phyloP scores from a whole-genome alignment of 768 basidiomycete species.

The Serpula lacrymans region DNA sequence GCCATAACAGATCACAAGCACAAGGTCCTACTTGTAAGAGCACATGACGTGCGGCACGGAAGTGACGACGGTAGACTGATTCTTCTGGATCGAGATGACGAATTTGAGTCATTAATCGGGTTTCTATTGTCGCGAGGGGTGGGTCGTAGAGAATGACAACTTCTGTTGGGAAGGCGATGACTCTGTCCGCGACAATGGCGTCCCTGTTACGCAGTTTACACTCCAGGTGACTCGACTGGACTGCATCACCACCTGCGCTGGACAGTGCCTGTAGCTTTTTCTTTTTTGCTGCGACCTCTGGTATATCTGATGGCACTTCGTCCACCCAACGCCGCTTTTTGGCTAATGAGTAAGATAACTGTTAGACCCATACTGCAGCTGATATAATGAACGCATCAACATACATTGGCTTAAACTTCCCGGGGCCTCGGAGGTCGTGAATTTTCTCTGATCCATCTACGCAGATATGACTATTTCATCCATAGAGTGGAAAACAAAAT shows the following conservation, averaged over 20 bases:
- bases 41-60: constrained; percentile 44
- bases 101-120: constrained; percentile 45
- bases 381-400: no score
- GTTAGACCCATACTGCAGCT: no score
- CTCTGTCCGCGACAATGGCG: constrained; percentile 34
- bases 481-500: no score
- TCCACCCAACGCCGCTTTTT: no score
- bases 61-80: constrained; percentile 36
- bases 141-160: constrained; percentile 53
- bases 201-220: constrained; percentile 37
- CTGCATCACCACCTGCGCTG: no score
- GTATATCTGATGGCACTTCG: no score
- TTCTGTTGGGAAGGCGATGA: constrained; percentile 45
- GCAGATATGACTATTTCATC: no score
- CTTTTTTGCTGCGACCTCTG: background rate
- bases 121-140: constrained; percentile 29
- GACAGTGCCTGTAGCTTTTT: constrained; percentile 1
- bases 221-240: constrained; percentile 13
- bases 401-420: no score
- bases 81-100: constrained; percentile 41
- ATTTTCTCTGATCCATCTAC: no score
- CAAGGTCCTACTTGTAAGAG: constrained; percentile 60
- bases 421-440: no score
- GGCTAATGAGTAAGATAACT: no score
- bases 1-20: constrained; percentile 70